A percentile compares a stretch with the other conserved stretches of the same genome.
Evolutionary conservation across 2,329 filamentous ascomycete species (phyloP).

Genomic region (Penicillium sp.): DNA sequence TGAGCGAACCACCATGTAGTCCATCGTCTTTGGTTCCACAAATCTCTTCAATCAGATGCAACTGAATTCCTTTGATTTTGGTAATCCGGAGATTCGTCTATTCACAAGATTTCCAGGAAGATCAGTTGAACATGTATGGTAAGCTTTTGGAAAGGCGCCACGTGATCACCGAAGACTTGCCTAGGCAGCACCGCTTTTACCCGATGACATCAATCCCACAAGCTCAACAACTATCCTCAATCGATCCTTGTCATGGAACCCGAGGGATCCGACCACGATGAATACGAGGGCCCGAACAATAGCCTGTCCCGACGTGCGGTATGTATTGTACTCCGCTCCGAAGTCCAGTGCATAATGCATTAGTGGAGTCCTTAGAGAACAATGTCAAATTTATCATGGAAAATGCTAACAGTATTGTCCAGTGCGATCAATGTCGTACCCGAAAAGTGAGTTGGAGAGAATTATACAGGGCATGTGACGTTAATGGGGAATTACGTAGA

Average conservation of each 20-base stretch:
- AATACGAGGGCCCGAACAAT: slow-evolving; percentile 16
- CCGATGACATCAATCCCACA: neutral
- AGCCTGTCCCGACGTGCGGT: slow-evolving; percentile 30
- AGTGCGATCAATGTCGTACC: slow-evolving; percentile 38
- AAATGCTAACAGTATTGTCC: neutral
- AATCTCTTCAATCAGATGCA: slow-evolving; percentile 8
- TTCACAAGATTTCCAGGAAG: neutral
- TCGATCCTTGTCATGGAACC: slow-evolving; percentile 25
- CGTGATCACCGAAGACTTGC: neutral
- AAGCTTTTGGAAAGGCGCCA: neutral
- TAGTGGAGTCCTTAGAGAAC: neutral
- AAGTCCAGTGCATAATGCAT: neutral
- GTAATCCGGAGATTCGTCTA: neutral
- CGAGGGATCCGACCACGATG: slow-evolving; percentile 30
- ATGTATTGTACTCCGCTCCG: slow-evolving; percentile 18
- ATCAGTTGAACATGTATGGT: neutral
- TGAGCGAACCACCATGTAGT: neutral
- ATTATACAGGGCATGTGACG: neutral
- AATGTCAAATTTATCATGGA: neutral
- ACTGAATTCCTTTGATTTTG: too few relatives aligned
- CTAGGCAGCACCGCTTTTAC: slow-evolving; percentile 3
- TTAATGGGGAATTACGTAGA: slow-evolving; percentile 25
- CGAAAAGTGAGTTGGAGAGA: slow-evolving; percentile 29
- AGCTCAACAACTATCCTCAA: neutral
- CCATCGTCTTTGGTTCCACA: neutral